These are phyloP conservation scores for Ganoderma multipileum DNA, from an alignment of 1,284 basidiomycete genomes.

Conservation along the genomic window DNA sequence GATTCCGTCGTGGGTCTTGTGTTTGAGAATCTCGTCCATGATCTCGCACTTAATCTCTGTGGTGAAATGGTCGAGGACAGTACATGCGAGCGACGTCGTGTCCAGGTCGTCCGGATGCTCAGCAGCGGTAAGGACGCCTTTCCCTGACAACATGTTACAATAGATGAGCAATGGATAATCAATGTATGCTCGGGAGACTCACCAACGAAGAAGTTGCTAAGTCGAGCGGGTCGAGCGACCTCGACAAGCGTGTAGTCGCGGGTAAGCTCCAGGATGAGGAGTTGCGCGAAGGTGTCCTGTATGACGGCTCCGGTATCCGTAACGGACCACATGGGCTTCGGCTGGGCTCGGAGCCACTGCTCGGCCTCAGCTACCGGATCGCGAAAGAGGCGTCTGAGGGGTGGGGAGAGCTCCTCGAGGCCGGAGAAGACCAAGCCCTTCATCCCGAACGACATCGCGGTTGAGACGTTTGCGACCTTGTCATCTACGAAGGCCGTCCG, in stretches of 20 bases:
- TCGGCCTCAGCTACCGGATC: constrained; percentile 51
- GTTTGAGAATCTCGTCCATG: constrained; percentile 21
- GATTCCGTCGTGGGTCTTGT: constrained; percentile 19
- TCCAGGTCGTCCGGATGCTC: constrained; percentile 54
- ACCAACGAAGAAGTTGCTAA: constrained; percentile 47
- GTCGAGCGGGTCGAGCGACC: constrained; percentile 57
- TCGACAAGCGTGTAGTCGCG: constrained; percentile 41
- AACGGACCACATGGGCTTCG: constrained; percentile 51
- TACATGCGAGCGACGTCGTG: constrained; percentile 21
- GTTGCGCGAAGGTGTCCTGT: constrained; percentile 60
- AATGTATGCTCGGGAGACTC: background rate
- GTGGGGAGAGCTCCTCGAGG: constrained; percentile 44
- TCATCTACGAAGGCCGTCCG: constrained; percentile 62
- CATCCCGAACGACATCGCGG: constrained; percentile 60
- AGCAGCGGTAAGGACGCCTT: constrained; percentile 6
- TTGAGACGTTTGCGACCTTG: constrained; percentile 60
- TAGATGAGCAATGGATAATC: background rate
- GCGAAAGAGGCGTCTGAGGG: constrained; percentile 51
- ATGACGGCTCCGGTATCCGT: constrained; percentile 50
- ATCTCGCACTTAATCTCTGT: constrained; percentile 4
- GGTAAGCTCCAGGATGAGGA: constrained; percentile 61
- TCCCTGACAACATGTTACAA: background rate
- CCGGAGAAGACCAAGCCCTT: constrained; percentile 57
- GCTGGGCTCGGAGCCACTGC: constrained; percentile 48
- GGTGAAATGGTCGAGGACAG: background rate